Base-by-base conservation (phyloP, 2,329 filamentous ascomycete species). In the Ceratocystis variospora region DNA sequence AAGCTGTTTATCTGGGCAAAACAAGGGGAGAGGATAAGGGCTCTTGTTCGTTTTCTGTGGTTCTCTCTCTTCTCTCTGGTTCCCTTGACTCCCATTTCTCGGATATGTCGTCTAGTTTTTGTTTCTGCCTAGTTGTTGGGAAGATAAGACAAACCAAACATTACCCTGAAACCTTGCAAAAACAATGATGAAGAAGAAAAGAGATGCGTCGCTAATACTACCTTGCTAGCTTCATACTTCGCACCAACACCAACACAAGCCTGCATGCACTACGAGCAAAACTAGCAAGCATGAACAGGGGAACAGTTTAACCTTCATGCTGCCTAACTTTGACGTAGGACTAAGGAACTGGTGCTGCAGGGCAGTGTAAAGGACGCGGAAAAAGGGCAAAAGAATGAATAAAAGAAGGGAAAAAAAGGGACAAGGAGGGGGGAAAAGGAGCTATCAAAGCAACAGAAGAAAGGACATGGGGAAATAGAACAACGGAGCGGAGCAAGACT, bases 11-110 rank as follows among this genome's bases (percentile, higher is more conserved):
- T 59, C 55, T 33, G 15, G 19, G 31, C 55, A 59, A n/a, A 59
- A 19, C 55, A 59, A 59, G 55, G 55, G 55, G 28, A 6, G 28
- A 12, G 37, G 37, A 3, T 15, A 41, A 12, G 37, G 37, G 37
- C 37, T 41, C 12, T n/a, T 1, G 7, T 59, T 17, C 17, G 25
- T 33, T 19, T 59, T 17, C 41, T 31, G n/a, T 48, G 6, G 46
- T 22, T 48, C n/a, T 48, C 17, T n/a, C 46, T 48, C 46, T 48
- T n/a, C 37, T n/a, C 61, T 41, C 61, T 45, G 17, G 10, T 33
- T 31, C 25, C 19, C 61, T 63, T 63, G 61, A 31, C 46, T 48
- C 46, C 61, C 41, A 48, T 48, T 63, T 63, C 22, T 44, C 62
- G 46, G 25, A 48, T 22, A 53, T 44, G 41, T 55, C 55, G n/a